Percentiles rank a stretch among this genome's conserved stretches.
phyloP scores from a whole-genome alignment of 2,329 filamentous ascomycete genomes.

The Pseudocercospora cruenta region DNA sequence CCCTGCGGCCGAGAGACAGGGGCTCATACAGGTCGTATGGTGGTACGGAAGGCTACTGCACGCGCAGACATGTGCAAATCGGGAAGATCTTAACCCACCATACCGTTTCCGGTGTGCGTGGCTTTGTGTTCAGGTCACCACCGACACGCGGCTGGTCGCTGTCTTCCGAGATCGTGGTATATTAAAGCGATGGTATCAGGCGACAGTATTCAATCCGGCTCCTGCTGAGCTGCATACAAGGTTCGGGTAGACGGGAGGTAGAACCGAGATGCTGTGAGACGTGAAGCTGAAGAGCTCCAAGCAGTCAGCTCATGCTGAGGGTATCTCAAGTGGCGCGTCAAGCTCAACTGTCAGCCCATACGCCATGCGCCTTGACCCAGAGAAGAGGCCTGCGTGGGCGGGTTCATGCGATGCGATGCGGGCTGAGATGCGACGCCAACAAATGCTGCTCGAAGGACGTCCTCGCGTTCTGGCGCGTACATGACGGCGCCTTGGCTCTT shows the following conservation, averaged over 20 bases:
- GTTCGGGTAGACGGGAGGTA: background rate
- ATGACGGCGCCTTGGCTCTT: too few species aligned
- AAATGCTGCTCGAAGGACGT: too few species aligned
- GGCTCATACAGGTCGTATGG: background rate
- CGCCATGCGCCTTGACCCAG: background rate
- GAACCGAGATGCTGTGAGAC: background rate
- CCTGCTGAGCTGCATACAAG: background rate
- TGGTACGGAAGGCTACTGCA: background rate
- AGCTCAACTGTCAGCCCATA: background rate
- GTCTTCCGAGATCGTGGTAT: background rate
- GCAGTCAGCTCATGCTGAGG: background rate
- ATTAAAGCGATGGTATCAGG: background rate
- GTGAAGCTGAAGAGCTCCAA: background rate
- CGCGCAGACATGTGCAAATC: background rate
- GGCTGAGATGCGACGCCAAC: background rate
- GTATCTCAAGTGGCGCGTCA: background rate
- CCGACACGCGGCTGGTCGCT: background rate
- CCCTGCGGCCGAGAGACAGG: background rate
- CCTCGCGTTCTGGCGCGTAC: too few species aligned
- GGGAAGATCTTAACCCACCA: background rate
- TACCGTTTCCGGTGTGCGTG: background rate
- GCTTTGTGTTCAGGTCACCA: background rate
- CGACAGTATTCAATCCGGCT: background rate
- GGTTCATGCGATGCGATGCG: background rate
- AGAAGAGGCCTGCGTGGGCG: too few species aligned